Evolutionary conservation across 2,329 filamentous ascomycete genomes (phyloP).

Genomic region (Paecilomyces sp.): DNA sequence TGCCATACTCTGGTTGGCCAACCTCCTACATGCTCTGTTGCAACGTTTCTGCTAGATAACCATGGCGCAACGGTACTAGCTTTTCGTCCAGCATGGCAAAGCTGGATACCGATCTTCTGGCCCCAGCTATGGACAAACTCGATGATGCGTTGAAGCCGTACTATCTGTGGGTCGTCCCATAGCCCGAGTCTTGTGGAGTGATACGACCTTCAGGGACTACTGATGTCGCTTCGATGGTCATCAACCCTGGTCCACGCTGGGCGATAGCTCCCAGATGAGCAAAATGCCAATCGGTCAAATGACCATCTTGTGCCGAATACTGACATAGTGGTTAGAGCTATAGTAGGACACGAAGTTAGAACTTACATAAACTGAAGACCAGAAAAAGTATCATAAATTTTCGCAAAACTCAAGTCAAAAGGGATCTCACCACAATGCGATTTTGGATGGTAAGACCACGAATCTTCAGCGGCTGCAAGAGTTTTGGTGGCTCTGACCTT

Average conservation of each 20-base stretch:
- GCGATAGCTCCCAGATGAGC: conserved; percentile 23
- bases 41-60: not conserved
- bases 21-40: not conserved
- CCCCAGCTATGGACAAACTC: conserved; percentile 23
- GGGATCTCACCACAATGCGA: no score
- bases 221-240: conserved; percentile 6
- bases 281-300: conserved; percentile 38
- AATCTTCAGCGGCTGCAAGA: no score
- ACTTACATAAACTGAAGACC: no score
- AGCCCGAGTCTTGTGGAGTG: conserved; percentile 29
- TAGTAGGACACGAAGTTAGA: no score
- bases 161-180: conserved; percentile 28
- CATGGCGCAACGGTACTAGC: not conserved
- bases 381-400: no score
- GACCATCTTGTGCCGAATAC: conserved; percentile 22
- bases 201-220: conserved; percentile 27
- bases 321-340: no score
- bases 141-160: conserved; percentile 19
- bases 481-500: no score
- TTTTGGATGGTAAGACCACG: no score
- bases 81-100: conserved; percentile 19
- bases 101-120: conserved; percentile 21
- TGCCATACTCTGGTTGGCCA: conserved; percentile 7
- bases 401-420: no score
- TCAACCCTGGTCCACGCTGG: conserved; percentile 8